phyloP scores from a whole-genome alignment of 371 early-diverging fungal species.

The Smittium mucronatum region DNA sequence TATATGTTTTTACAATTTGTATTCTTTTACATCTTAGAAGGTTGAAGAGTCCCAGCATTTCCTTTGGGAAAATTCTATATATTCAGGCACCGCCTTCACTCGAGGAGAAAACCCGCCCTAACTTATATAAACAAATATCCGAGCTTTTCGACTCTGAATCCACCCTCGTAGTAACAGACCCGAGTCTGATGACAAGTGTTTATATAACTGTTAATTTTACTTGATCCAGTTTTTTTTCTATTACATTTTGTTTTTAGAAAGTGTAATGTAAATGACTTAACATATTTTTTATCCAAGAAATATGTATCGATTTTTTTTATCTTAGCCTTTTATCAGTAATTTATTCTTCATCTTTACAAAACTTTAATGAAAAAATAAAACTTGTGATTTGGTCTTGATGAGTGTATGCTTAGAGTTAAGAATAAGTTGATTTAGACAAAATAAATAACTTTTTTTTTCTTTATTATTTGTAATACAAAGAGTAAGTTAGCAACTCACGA shows the following conservation, averaged over 20 bases:
- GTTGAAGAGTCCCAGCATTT: slow-evolving; percentile 26
- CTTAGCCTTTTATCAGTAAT: background rate
- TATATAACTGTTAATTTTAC: slow-evolving; percentile 21
- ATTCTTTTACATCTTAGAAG: background rate
- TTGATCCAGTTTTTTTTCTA: background rate
- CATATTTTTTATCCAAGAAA: background rate
- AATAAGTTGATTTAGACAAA: background rate
- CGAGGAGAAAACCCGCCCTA: slow-evolving; percentile 27
- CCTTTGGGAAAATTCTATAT: slow-evolving; percentile 17
- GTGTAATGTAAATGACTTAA: background rate
- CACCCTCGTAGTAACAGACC: slow-evolving; percentile 27
- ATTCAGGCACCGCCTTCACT: slow-evolving; percentile 26
- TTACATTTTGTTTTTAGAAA: background rate
- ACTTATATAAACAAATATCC: slow-evolving; percentile 20
- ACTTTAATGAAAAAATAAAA: background rate
- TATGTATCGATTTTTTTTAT: background rate
- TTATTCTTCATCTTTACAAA: background rate
- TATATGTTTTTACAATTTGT: background rate
- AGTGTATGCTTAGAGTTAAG: no score
- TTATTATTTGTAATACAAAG: background rate
- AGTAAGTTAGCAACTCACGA: background rate
- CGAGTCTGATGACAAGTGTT: slow-evolving; percentile 28
- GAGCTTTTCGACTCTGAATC: slow-evolving; percentile 24
- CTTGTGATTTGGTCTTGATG: background rate
- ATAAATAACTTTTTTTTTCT: background rate